Base-by-base conservation (phyloP, 495 filamentous ascomycete genomes). In the Copromyces sp. region DNA sequence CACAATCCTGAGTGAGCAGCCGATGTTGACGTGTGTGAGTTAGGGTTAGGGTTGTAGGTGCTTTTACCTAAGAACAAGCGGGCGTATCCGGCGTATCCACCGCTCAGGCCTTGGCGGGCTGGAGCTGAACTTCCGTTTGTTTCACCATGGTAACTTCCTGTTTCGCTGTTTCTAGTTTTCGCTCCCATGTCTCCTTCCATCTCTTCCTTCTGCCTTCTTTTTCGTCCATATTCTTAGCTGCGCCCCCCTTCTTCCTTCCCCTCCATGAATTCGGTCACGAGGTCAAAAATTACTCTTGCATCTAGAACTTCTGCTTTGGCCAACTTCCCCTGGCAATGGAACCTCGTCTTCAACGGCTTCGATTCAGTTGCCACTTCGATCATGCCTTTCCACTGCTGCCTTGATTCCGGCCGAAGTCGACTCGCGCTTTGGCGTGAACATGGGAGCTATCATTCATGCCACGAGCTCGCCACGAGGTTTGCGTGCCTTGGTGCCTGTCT, bases 101-200 rank as follows among this genome's bases (percentile, higher is more conserved):
- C 53, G 14, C 53, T 17, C 53, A 14, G 14, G 53, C 6, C 29
- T 17, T 35, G 53, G 53, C 29, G 53, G 53, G 29, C 29, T 16
- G 53, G 53, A 65, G 53, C 53, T 65, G 53, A 61, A 61, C 53
- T 65, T 65, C 35, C 53, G 53, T 65, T 65, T 65, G 53, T 73
- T 72, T 70, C 38, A 29, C 71, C 59, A 40, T 65, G 35, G 35
- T 14, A 68, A 65, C 53, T 71, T 39, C 1, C 41, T 32, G 40
- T 59, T 47, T 38, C 38, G 38, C 59, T 37, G 24, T 20, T 40
- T 76, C 24, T 44, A 41, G 61, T 70, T 70, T 61, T 32, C 24
- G 24, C 53, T 61, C 47, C 20, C 47, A 59, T 32, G 44, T 1
- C 47, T 59, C 47, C 47, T 32, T 32, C 53, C 47, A 59, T 32